A percentile compares a stretch with the other conserved stretches of the same genome.
Evolutionary conservation across 768 basidiomycete species (phyloP).

Genomic region (Tulasnella sp.): DNA sequence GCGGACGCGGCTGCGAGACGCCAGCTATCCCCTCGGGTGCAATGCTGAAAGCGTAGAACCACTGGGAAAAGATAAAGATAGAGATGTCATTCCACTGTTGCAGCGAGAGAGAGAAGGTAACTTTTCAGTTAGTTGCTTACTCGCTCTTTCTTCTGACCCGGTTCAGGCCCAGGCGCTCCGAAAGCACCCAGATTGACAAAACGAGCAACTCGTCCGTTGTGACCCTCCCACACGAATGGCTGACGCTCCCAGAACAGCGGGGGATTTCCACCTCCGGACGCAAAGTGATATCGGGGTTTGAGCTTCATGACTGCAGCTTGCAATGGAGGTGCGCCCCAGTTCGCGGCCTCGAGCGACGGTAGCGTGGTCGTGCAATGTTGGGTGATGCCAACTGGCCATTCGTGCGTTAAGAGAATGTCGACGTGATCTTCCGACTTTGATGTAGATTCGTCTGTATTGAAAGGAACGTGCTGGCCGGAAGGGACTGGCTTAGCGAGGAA

Average conservation of each 20-base stretch:
- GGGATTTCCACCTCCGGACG: constrained; percentile 48
- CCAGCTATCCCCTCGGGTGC: constrained; percentile 36
- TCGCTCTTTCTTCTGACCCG: constrained; percentile 64
- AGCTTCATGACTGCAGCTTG: constrained; percentile 30
- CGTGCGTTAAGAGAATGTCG: constrained; percentile 74
- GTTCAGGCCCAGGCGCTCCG: constrained; percentile 41
- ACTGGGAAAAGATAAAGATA: constrained; percentile 37
- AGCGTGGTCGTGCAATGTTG: constrained; percentile 46
- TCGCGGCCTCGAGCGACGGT: constrained; percentile 34
- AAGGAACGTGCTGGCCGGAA: constrained; percentile 5
- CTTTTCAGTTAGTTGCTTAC: too few species aligned
- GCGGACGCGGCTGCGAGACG: constrained; percentile 34
- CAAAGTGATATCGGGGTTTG: constrained; percentile 84
- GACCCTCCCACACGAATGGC: constrained; percentile 73
- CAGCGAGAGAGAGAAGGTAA: too few species aligned
- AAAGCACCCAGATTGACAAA: constrained; percentile 87
- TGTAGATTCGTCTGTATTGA: constrained; percentile 9
- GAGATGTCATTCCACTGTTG: too few species aligned
- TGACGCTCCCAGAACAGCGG: constrained; percentile 92
- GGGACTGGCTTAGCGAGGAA: constrained; percentile 17
- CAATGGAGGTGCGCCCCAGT: constrained; percentile 41
- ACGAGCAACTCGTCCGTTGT: constrained; percentile 43
- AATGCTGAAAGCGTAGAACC: constrained; percentile 96
- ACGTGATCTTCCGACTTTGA: constrained; percentile 31
- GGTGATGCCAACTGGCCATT: constrained; percentile 59